phyloP scores from a whole-genome alignment of 306 rosid genomes.

The Cucumis cinereus region DNA sequence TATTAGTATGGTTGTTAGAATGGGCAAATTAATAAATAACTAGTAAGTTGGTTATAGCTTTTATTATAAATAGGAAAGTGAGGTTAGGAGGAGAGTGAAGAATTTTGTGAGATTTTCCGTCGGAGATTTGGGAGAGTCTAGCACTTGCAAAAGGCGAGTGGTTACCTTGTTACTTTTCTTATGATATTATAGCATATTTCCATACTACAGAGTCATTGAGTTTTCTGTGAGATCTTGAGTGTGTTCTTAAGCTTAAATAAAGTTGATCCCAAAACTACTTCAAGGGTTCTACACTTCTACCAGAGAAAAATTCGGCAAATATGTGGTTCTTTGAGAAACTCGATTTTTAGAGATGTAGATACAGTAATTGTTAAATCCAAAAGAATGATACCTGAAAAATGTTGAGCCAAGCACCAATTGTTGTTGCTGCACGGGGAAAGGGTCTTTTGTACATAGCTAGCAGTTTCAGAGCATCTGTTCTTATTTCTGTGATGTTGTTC shows the following conservation, averaged over 20 bases:
- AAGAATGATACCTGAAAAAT: conserved; percentile 63
- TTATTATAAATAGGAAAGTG: too few species aligned
- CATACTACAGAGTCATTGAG: too few species aligned
- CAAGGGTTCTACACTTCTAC: background rate
- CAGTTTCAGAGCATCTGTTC: conserved; percentile 92
- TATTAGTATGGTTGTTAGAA: too few species aligned
- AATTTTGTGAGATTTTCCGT: too few species aligned
- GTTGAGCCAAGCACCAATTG: conserved; percentile 96
- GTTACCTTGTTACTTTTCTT: too few species aligned
- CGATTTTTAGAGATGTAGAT: background rate
- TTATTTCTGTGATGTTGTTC: conserved; percentile 89
- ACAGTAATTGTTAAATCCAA: background rate
- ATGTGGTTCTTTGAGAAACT: background rate
- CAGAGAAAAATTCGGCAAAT: background rate
- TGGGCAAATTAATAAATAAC: too few species aligned
- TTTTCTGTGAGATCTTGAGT: too few species aligned
- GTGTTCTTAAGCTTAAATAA: background rate
- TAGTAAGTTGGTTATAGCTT: too few species aligned
- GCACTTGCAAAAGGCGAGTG: too few species aligned
- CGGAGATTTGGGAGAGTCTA: too few species aligned
- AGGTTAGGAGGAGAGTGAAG: too few species aligned
- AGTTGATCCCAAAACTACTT: background rate
- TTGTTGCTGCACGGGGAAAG: conserved; percentile 64
- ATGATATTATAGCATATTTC: too few species aligned
- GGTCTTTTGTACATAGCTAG: conserved; percentile 78